A percentile compares a stretch with the other conserved stretches of the same genome.
Evolutionary conservation across 1,284 basidiomycete genomes (phyloP).

Genomic region (Cutaneotrichosporon sp.): DNA sequence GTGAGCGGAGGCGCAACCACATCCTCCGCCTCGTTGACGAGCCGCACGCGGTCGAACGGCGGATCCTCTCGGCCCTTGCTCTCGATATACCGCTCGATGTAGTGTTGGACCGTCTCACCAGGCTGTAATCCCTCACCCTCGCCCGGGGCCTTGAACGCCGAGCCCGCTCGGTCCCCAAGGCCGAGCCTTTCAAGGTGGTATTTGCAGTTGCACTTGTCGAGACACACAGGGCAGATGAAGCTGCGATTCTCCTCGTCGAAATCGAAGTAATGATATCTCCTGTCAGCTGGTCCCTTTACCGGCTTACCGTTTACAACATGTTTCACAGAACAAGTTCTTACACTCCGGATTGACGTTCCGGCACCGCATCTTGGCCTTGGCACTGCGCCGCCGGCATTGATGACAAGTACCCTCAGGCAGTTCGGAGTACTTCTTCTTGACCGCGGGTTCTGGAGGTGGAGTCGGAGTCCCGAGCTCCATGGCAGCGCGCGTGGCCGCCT

Average conservation of each 20-base stretch:
- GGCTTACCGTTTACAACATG: conserved; percentile 45
- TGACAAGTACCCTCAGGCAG: conserved; percentile 42
- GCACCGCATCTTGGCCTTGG: conserved; percentile 48
- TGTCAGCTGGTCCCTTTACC: background rate
- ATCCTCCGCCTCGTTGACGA: conserved; percentile 37
- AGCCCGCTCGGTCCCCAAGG: conserved; percentile 34
- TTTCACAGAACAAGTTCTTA: conserved; percentile 37
- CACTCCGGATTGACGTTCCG: conserved; percentile 42
- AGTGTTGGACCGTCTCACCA: conserved; percentile 34
- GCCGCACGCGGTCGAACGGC: conserved; percentile 39
- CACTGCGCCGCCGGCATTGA: conserved; percentile 45
- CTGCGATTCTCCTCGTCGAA: conserved; percentile 46
- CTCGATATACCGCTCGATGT: conserved; percentile 29
- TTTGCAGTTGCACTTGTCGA: conserved; percentile 45
- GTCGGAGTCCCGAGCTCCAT: background rate
- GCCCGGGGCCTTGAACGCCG: background rate
- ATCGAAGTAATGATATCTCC: conserved; percentile 46
- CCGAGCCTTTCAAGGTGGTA: conserved; percentile 40
- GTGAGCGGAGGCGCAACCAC: conserved; percentile 33
- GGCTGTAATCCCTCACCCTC: conserved; percentile 4
- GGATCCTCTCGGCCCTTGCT: conserved; percentile 20
- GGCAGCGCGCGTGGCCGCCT: background rate
- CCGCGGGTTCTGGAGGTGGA: background rate
- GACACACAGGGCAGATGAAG: conserved; percentile 49
- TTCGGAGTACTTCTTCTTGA: conserved; percentile 19